These are phyloP conservation scores for Petunia axillaris DNA, from an alignment of 257 asterid genomes.

Conservation along the genomic window DNA sequence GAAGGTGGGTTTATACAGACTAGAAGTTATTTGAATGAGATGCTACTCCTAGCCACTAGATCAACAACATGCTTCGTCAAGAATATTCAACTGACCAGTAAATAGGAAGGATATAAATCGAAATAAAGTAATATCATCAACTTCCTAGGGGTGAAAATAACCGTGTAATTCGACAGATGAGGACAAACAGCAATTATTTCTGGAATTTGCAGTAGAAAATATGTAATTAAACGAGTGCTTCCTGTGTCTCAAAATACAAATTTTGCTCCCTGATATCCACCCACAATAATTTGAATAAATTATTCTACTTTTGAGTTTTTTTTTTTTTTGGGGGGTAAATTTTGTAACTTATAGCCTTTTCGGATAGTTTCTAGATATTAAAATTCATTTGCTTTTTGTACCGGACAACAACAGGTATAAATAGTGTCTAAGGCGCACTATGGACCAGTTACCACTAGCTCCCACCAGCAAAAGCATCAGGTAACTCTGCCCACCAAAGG, in stretches of 20 bases:
- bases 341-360: background rate
- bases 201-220: background rate
- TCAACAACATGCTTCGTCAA: conserved; percentile 2
- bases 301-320: background rate
- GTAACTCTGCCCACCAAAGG: too few species aligned
- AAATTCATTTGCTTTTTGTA: background rate
- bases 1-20: background rate
- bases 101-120: conserved; percentile 2
- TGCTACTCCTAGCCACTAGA: conserved; percentile 22
- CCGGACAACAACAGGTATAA: too few species aligned
- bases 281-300: background rate
- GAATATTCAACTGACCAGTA: conserved; percentile 17
- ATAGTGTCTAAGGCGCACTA: too few species aligned
- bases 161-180: background rate
- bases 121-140: background rate
- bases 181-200: background rate
- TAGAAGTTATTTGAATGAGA: background rate
- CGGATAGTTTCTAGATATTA: background rate
- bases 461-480: too few species aligned
- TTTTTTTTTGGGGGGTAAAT: too few species aligned
- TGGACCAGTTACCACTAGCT: too few species aligned
- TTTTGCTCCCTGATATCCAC: background rate
- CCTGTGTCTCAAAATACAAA: background rate
- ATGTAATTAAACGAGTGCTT: background rate
- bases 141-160: background rate